Base-by-base conservation (phyloP, 495 filamentous ascomycete species). In the Daldinia concentrica region DNA sequence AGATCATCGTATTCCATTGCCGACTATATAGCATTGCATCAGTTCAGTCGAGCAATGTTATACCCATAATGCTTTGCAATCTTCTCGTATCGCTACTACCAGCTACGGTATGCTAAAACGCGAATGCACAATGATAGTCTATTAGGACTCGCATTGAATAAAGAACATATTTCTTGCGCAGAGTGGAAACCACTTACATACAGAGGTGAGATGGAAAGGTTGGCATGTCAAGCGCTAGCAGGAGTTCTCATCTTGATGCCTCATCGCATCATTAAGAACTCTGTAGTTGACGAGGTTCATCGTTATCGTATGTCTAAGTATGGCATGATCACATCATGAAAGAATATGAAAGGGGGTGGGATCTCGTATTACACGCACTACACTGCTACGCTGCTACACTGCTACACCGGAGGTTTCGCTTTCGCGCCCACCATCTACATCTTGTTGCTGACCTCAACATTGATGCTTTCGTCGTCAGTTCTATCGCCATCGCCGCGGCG, bases 381-480 rank as follows among this genome's bases (percentile, higher is more conserved):
- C 17, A 48, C 6, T 22, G n/a, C n/a, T n/a, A n/a, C n/a, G n/a
- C n/a, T 34, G 3, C 32, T 34, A 34, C 43, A 48, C 19, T 24
- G 19, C 43, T 48, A 48, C 43, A 24, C 43, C 43, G 43, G 43
- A 48, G 43, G 43, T 48, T 24, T 48, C 43, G 43, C 19, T 11
- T 24, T 48, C 22, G 43, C 6, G 43, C 22, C 24, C 24, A 9
- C 24, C 55, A 24, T 2, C 19, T 58, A 24, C 11, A 19, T 2
- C 55, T 37, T 39, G 9, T 59, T 54, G 14, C 57, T 68, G 34
- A 69, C 32, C 66, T 73, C 65, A 58, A 24, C 12, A 27, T 50
- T 73, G 71, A 66, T 68, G 56, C 6, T 48, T 66, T 62, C 57
- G 57, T 66, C 66, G 71, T 69, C 71, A 66, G 43, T 57, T 73